These are phyloP conservation scores for Termitomyces sp. DNA, from an alignment of 768 basidiomycete genomes.

Conservation along the genomic window DNA sequence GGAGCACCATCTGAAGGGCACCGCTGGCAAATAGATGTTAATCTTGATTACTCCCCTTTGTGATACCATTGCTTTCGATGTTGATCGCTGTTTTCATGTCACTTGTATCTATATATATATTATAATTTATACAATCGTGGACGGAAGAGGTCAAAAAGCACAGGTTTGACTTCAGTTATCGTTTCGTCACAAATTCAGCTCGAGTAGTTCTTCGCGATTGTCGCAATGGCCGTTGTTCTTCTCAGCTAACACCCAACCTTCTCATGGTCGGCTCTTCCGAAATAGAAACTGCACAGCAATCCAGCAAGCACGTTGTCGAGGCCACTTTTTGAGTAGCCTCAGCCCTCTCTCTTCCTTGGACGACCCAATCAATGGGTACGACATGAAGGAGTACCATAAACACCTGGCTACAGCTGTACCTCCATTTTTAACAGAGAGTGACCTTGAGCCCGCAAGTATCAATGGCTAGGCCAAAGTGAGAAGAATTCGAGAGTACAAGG, in stretches of 20 bases:
- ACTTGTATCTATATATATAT: background rate
- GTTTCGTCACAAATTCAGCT: slow-evolving; percentile 5
- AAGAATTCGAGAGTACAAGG: too few relatives aligned
- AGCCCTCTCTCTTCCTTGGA: slow-evolving; percentile 43
- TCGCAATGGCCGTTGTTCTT: slow-evolving; percentile 30
- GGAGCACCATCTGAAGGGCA: background rate
- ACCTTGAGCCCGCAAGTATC: slow-evolving; percentile 21
- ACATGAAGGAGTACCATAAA: slow-evolving; percentile 41
- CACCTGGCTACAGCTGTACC: slow-evolving; percentile 47
- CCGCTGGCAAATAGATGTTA: background rate
- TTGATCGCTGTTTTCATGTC: background rate
- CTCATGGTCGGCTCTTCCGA: slow-evolving; percentile 59
- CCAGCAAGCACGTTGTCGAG: slow-evolving; percentile 16
- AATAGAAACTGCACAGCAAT: slow-evolving; percentile 39
- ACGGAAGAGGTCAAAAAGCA: background rate
- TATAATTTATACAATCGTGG: background rate
- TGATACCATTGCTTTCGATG: background rate
- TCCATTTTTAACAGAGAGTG: slow-evolving; percentile 7
- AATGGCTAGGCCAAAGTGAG: too few relatives aligned
- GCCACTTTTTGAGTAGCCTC: slow-evolving; percentile 11
- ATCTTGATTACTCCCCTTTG: too few relatives aligned
- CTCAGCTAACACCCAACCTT: slow-evolving; percentile 73
- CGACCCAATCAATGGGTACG: slow-evolving; percentile 40
- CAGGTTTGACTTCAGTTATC: background rate
- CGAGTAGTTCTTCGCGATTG: background rate